Evolutionary conservation across 2,329 filamentous ascomycete genomes (phyloP), one percentile per base, ranked within the genome.

Genomic region (Colletotrichum somersetense): DNA sequence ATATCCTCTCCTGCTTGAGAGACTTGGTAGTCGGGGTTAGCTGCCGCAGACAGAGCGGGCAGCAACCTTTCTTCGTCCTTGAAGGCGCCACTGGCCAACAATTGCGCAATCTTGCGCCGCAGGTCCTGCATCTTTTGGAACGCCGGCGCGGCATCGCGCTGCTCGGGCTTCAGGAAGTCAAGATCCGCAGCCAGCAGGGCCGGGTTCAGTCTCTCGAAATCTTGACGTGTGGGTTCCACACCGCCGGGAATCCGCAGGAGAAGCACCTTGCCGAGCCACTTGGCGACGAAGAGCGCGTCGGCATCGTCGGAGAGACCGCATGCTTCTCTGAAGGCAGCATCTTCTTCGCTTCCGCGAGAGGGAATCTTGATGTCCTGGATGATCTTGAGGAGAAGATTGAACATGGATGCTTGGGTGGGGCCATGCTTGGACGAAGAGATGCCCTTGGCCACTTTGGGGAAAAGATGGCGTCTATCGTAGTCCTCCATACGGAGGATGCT

Each of bases 1-100:
- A 97, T 89, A 76, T 97, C 95, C 68, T 98, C 94, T 0, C 93
- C 96, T n/a, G 94, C 84, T n/a, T 92, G 90, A 14, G 93, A 91
- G 48, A 98, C 91, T 11, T 92, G 89, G 46, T 91, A 94, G 75
- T 98, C 96, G 1, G 91, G 85, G 81, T 95, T 95, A 0, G 94
- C 91, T 35, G 94, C 92, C 6, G 95, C 95, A 79, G 93, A 95
- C 1, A 98, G 82, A 0, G 94, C 92, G 0, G 96, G 92, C 16
- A 98, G 81, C 76, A 98, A 94, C 42, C 95, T 91, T 78, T 98
- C 93, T 0, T 90, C 83, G 73, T 98, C 94, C 0, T 85, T 91
- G 80, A 99, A 98, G 8, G 95, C 91, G 5, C 94, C 95, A 77
- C 94, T 97, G 3, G 93, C 91, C 26, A 99, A 84, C 66, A 98